phyloP scores from a whole-genome alignment of 345 rosid species.

The Lumnitzera littorea region DNA sequence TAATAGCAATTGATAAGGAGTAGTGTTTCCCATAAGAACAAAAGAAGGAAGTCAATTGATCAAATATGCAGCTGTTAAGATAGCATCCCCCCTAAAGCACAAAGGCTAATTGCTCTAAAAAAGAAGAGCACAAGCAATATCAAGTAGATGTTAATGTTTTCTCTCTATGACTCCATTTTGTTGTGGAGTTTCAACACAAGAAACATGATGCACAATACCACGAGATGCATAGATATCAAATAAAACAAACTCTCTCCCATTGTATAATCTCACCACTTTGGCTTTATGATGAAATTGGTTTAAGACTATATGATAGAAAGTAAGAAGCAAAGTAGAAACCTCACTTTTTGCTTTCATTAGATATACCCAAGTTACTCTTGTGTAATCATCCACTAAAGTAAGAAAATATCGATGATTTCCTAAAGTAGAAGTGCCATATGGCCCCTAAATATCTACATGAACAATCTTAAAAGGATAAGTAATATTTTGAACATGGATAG shows the following conservation, averaged over 20 bases:
- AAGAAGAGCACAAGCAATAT: too few species aligned
- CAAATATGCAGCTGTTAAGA: too few species aligned
- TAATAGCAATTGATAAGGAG: too few species aligned
- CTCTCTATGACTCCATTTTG: too few species aligned
- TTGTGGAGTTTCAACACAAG: too few species aligned
- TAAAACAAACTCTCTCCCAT: background rate
- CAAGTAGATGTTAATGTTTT: too few species aligned
- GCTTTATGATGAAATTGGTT: background rate
- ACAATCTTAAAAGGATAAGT: background rate
- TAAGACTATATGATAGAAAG: background rate
- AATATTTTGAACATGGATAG: background rate
- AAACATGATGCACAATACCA: background rate
- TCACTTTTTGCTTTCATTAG: background rate
- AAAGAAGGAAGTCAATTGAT: too few species aligned
- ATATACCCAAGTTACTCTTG: background rate
- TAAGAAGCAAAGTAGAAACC: background rate
- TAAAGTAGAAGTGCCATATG: background rate
- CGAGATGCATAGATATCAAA: background rate
- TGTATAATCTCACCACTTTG: background rate
- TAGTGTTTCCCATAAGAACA: too few species aligned
- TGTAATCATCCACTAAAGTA: background rate
- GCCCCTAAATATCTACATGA: background rate
- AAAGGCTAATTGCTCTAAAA: too few species aligned
- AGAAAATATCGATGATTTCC: background rate
- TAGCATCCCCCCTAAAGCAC: too few species aligned